Conservation (phyloP, 495 filamentous ascomycete species). For the Pseudomonodictys pantanalensis region DNA sequence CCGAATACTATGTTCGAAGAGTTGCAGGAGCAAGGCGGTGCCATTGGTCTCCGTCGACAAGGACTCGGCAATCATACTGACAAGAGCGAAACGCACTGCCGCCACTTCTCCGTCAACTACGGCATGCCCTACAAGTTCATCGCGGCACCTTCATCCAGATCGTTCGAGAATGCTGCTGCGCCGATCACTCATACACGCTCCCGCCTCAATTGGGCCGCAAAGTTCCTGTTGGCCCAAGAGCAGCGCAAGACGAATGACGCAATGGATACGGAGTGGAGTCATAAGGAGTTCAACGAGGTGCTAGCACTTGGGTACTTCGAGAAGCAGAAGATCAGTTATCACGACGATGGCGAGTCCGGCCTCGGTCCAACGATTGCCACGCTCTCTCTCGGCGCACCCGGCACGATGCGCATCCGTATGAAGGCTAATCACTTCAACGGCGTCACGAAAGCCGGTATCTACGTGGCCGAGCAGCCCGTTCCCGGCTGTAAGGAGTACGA, state of each 20-base stretch:
- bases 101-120: constrained; percentile 74
- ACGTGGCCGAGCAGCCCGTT: constrained; percentile 36
- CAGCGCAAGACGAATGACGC: not conserved
- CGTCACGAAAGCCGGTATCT: constrained; percentile 34
- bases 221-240: constrained; percentile 41
- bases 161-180: constrained; percentile 59
- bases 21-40: constrained; percentile 56
- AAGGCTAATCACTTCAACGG: constrained; percentile 58
- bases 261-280: not conserved
- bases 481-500: constrained; percentile 43
- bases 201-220: constrained; percentile 64
- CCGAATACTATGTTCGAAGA: constrained; percentile 62
- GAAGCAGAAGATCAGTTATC: constrained; percentile 50
- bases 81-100: constrained; percentile 50
- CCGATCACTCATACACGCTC: constrained; percentile 57
- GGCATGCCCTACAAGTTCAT: constrained; percentile 83
- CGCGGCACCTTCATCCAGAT: constrained; percentile 60
- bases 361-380: constrained; percentile 76
- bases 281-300: constrained; percentile 66
- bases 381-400: constrained; percentile 66
- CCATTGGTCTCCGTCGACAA: constrained; percentile 46
- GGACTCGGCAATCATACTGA: constrained; percentile 1
- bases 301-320: constrained; percentile 75
- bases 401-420: constrained; percentile 66
- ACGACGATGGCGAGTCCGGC: constrained; percentile 78